Percentiles rank a stretch among this genome's conserved stretches.
Conservation (phyloP, 352 stramenopile species). For the Phytopythium oedochilum region DNA sequence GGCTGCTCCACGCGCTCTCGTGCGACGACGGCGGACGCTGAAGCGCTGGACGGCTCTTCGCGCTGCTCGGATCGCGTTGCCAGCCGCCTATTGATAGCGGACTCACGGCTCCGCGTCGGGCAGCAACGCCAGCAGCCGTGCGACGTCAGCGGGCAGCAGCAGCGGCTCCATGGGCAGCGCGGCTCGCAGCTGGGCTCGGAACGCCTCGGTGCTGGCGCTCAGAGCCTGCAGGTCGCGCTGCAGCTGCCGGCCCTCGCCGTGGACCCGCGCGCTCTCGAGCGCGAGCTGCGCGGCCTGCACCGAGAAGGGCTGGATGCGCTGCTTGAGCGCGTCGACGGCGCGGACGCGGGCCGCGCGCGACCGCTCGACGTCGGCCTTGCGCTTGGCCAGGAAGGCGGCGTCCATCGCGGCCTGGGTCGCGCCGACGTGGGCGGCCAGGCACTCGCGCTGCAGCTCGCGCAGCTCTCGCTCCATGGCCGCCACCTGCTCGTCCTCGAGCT, state of each 20-base stretch:
- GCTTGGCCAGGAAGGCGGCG: slow-evolving; percentile 24
- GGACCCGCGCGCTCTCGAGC: slow-evolving; percentile 41
- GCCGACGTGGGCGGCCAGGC: slow-evolving; percentile 35
- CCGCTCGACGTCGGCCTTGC: slow-evolving; percentile 28
- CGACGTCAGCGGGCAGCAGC: slow-evolving; percentile 45
- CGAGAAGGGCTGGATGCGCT: slow-evolving; percentile 54
- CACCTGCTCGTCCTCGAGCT: slow-evolving; percentile 38
- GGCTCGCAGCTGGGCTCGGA: slow-evolving; percentile 34
- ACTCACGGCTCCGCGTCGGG: slow-evolving; percentile 4
- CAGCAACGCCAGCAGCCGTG: slow-evolving; percentile 21
- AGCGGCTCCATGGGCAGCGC: slow-evolving; percentile 50
- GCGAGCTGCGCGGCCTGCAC: slow-evolving; percentile 54
- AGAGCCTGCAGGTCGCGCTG: slow-evolving; percentile 43
- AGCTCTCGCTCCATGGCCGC: slow-evolving; percentile 44
- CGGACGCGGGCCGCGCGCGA: slow-evolving; percentile 16
- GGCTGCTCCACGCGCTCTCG: too few species aligned
- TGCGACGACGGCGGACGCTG: too few species aligned
- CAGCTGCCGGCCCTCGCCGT: slow-evolving; percentile 43
- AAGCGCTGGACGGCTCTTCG: slow-evolving; percentile 1
- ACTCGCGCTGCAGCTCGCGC: slow-evolving; percentile 34
- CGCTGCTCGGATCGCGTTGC: background rate
- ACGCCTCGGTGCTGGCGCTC: slow-evolving; percentile 25
- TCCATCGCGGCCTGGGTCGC: slow-evolving; percentile 29
- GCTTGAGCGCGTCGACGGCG: slow-evolving; percentile 33
- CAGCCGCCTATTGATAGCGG: background rate